A percentile compares a stretch with the other conserved stretches of the same genome.
Evolutionary conservation across 305 asterid genomes (phyloP).

Genomic region (Andrographis paniculata): DNA sequence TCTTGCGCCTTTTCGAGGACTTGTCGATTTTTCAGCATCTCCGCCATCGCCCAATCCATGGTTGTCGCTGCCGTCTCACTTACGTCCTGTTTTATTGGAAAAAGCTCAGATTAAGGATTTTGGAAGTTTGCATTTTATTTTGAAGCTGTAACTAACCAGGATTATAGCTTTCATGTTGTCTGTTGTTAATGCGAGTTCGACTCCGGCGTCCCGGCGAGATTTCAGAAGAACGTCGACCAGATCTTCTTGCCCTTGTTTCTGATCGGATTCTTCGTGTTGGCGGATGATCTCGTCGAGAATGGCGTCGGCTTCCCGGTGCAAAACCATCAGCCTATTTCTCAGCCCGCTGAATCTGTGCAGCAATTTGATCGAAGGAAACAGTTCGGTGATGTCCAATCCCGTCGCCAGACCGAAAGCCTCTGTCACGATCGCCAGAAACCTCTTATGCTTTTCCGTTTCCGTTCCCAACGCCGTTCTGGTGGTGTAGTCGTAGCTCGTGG

Average conservation of each 20-base stretch:
- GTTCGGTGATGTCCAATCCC: conserved; percentile 23
- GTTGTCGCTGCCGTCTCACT: conserved; percentile 15
- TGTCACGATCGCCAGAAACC: conserved; percentile 4
- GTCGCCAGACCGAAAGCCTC: conserved; percentile 2
- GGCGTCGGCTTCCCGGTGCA: conserved; percentile 9
- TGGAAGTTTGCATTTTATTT: background rate
- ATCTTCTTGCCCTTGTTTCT: conserved; percentile 8
- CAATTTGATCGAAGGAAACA: conserved; percentile 23
- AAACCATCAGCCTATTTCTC: conserved; percentile 2
- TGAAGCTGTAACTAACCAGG: conserved; percentile 4
- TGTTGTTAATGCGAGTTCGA: conserved; percentile 12
- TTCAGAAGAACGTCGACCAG: conserved; percentile 22
- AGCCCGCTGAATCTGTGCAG: conserved; percentile 14
- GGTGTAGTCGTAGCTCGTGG: background rate
- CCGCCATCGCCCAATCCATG: conserved; percentile 16
- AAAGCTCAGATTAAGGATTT: too few relatives aligned
- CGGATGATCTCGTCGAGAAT: conserved; percentile 16
- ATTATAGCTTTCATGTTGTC: conserved; percentile 16
- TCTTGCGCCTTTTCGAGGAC: conserved; percentile 16
- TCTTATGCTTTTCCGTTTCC: conserved; percentile 1
- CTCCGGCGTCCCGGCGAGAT: background rate
- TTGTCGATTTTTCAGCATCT: conserved; percentile 16
- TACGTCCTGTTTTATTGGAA: conserved; percentile 12
- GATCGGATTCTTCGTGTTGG: background rate
- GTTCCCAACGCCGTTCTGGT: conserved; percentile 19